Evolutionary conservation across 352 stramenopile species (phyloP).

Genomic region (Globisporangium lucens): DNA sequence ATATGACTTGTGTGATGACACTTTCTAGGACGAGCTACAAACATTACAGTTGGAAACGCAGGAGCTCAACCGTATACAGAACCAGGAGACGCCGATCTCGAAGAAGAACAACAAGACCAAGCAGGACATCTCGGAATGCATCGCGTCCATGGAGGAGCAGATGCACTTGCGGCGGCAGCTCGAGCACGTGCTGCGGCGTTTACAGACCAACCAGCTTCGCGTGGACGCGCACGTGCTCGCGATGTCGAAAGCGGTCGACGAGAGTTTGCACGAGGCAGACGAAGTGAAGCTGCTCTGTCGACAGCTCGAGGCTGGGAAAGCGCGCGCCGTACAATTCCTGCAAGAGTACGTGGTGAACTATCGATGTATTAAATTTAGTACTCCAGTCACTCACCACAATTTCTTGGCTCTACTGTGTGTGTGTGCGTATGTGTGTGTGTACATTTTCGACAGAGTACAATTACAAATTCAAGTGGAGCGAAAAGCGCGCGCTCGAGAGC

Average conservation of each 20-base stretch:
- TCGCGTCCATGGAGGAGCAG: slow-evolving; percentile 74
- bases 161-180: slow-evolving; percentile 69
- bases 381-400: background rate
- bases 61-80: slow-evolving; percentile 65
- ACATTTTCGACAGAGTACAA: slow-evolving; percentile 36
- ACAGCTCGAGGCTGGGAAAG: slow-evolving; percentile 78
- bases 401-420: background rate
- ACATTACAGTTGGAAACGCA: slow-evolving; percentile 71
- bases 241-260: slow-evolving; percentile 66
- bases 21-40: slow-evolving; percentile 57
- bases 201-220: slow-evolving; percentile 71
- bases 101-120: slow-evolving; percentile 69
- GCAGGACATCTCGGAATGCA: slow-evolving; percentile 65
- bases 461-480: slow-evolving; percentile 67
- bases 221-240: slow-evolving; percentile 64
- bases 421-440: background rate
- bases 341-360: slow-evolving; percentile 40
- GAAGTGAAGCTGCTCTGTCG: slow-evolving; percentile 74
- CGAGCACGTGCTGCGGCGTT: slow-evolving; percentile 78
- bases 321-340: slow-evolving; percentile 63
- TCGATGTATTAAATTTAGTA: no score
- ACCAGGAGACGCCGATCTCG: slow-evolving; percentile 73
- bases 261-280: slow-evolving; percentile 57
- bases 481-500: slow-evolving; percentile 56
- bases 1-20: background rate